phyloP scores from a whole-genome alignment of 208 protist genomes.

The Leishmania major region DNA sequence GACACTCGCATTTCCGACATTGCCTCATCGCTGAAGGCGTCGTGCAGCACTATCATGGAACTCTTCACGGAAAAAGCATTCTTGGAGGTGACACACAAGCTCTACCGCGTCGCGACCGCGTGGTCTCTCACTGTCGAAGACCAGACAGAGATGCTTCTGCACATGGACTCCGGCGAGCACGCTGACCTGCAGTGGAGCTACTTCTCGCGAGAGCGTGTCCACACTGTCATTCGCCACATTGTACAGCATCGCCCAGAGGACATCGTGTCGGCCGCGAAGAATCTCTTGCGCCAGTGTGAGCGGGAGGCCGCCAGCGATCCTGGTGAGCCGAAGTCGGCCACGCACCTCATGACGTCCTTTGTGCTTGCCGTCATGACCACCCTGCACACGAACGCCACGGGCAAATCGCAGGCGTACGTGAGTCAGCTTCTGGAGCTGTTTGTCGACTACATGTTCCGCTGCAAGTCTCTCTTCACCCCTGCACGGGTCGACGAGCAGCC shows the following conservation, averaged over 20 bases:
- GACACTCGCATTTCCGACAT: conserved; percentile 54
- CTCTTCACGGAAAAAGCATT: conserved; percentile 64
- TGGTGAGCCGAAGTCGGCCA: conserved; percentile 33
- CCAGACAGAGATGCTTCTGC: conserved; percentile 63
- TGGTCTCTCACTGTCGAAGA: conserved; percentile 61
- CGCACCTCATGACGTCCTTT: conserved; percentile 71
- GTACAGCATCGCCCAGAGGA: conserved; percentile 29
- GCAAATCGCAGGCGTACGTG: conserved; percentile 25
- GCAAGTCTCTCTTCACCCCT: conserved; percentile 18
- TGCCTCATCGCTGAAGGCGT: conserved; percentile 57
- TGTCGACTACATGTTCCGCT: conserved; percentile 33
- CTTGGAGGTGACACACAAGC: conserved; percentile 41
- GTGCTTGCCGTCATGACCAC: conserved; percentile 56
- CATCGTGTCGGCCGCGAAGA: conserved; percentile 30
- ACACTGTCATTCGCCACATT: conserved; percentile 49
- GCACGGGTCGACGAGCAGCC: conserved; percentile 26
- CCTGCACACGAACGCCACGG: conserved; percentile 16
- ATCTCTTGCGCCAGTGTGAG: conserved; percentile 35
- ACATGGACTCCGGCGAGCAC: conserved; percentile 34
- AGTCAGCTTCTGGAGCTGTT: conserved; percentile 56
- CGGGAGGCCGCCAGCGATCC: conserved; percentile 27
- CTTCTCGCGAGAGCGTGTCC: conserved; percentile 47
- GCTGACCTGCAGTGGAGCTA: conserved; percentile 51
- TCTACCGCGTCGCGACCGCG: conserved; percentile 46
- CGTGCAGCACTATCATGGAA: conserved; percentile 56